Base-by-base conservation (phyloP, 345 rosid species). In the Camelina laxa region DNA sequence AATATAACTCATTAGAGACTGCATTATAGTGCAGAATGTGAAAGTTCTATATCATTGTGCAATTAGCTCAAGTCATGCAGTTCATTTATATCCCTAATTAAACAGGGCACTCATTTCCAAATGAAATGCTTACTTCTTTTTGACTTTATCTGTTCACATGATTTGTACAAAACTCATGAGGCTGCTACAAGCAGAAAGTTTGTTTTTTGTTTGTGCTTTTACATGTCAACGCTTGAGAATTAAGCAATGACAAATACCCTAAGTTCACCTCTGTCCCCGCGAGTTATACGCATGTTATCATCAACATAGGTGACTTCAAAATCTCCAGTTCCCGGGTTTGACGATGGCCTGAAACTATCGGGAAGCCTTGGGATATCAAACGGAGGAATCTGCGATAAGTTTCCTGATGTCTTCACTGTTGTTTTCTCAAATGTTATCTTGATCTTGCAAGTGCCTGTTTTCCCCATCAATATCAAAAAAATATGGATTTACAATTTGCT, bases 181-280 rank as follows among this genome's bases (percentile, higher is more conserved):
- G 24, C 30, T 60, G 14, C 35, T 24, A 6, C 13, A 45, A 8
- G 35, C 8, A 19, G 6, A 42, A 44, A 19, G 59, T 64, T 51
- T 48, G 15, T 50, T 36, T 50, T 20, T 45, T 45, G 36, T 33
- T 7, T 4, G 48, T 0, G 24, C 35, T 35, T 65, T 70, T 36
- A 58, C 60, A 57, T 2, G 7, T 69, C 35, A 33, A 62, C 5
- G 20, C 22, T 36, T 36, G 17, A 19, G 14, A 19, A 1, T 83
- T 56, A 93, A 20, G 95, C 71, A 61, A 81, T 71, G 36, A 86
- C 91, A 50, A 93, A 93, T 2, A 93, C 91, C 78, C 97, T 82
- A 24, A 93, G 92, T 84, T 93, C 96, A 1, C 80, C 89, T 81
- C 89, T 85, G 61, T 93, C 98, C 31, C 98, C 98, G 74, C 97